phyloP scores from a whole-genome alignment of 169 alveolate genomes.

The Cryptosporidium parvum region DNA sequence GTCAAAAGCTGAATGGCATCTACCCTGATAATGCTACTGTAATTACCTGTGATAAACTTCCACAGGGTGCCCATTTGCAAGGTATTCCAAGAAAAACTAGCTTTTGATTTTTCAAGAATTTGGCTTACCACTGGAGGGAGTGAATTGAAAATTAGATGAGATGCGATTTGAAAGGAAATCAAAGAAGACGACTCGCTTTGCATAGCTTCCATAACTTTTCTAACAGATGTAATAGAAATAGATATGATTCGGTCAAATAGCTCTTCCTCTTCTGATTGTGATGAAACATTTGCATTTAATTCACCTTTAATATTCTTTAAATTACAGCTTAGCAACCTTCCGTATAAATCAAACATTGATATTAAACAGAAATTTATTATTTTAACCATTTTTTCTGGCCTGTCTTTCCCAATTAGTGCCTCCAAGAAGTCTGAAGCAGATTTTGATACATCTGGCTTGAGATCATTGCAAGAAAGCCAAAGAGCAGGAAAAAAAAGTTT shows the following conservation, averaged over 20 bases:
- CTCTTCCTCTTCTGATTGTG: constrained; percentile 57
- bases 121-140: background rate
- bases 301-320: constrained; percentile 37
- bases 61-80: constrained; percentile 27
- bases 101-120: background rate
- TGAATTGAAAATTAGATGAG: constrained; percentile 17
- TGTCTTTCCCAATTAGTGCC: constrained; percentile 3
- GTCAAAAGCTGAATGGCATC: constrained; percentile 41
- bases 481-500: constrained; percentile 56
- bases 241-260: constrained; percentile 49
- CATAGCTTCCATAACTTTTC: constrained; percentile 8
- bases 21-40: constrained; percentile 48
- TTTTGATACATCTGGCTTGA: constrained; percentile 48
- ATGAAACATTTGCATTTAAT: constrained; percentile 48
- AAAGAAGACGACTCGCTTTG: background rate
- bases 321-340: constrained; percentile 43
- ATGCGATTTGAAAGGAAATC: constrained; percentile 1
- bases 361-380: constrained; percentile 3
- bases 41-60: constrained; percentile 40
- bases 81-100: background rate
- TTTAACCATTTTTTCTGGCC: background rate
- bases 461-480: constrained; percentile 69
- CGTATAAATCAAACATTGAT: constrained; percentile 41
- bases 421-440: constrained; percentile 36
- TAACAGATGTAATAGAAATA: constrained; percentile 29